phyloP scores from a whole-genome alignment of 179 eudicot species.

The Drosera spatulata region DNA sequence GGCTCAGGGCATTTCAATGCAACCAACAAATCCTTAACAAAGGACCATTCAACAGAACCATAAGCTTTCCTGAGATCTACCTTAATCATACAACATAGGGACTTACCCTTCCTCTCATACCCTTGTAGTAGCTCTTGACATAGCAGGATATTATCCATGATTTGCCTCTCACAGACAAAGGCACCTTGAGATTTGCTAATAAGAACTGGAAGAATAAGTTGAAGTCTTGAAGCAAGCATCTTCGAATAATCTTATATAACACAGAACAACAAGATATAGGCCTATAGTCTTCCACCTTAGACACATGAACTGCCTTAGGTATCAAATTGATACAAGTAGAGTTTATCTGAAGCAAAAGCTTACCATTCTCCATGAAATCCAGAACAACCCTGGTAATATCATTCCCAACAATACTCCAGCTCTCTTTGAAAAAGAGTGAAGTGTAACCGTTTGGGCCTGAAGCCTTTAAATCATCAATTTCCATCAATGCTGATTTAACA shows the following conservation, averaged over 20 bases:
- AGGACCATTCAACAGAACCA: neutral
- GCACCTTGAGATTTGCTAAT: neutral
- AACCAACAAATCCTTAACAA: neutral
- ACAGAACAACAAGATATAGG: neutral
- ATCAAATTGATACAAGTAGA: neutral
- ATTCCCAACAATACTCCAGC: neutral
- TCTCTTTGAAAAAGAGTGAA: neutral
- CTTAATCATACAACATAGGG: neutral
- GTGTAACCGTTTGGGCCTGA: neutral
- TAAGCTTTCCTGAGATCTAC: neutral
- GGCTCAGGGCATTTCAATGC: neutral
- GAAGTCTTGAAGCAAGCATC: neutral
- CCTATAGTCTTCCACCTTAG: neutral
- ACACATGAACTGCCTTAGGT: neutral
- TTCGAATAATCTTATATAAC: neutral
- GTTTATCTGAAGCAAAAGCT: neutral
- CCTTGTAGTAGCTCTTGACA: neutral
- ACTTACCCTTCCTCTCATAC: neutral
- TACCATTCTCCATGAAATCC: neutral
- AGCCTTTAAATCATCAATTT: neutral
- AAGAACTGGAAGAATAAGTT: neutral
- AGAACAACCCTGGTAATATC: neutral
- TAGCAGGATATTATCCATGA: neutral
- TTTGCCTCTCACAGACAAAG: neutral
- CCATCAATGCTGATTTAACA: neutral